Percentiles rank a stretch among this genome's conserved stretches.
Conservation (phyloP, 257 asterid species). For the Gentiana straminea region DNA sequence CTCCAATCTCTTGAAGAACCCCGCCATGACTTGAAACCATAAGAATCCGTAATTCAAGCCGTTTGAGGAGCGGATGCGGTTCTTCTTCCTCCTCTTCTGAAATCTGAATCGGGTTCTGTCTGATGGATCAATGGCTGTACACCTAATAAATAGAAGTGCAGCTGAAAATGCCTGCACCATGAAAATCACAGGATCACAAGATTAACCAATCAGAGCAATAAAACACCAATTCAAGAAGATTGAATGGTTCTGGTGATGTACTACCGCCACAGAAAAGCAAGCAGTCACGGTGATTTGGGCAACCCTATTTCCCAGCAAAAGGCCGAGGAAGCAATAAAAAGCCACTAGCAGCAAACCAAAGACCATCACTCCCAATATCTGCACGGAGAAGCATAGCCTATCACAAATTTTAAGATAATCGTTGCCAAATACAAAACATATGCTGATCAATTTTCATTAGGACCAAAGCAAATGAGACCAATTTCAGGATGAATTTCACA, state of each 20-base stretch:
- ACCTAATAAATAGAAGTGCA: conserved; percentile 64
- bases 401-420: no score
- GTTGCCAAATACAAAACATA: neutral
- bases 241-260: neutral
- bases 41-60: conserved; percentile 32
- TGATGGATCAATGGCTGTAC: conserved; percentile 73
- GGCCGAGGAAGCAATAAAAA: conserved; percentile 76
- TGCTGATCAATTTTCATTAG: neutral
- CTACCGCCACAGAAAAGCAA: conserved; percentile 60
- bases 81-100: conserved; percentile 29
- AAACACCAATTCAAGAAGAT: neutral
- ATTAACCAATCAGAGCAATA: neutral
- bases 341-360: conserved; percentile 59
- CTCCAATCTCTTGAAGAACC: conserved; percentile 64
- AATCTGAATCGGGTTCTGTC: conserved; percentile 56
- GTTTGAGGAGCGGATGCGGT: conserved; percentile 7
- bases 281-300: conserved; percentile 56
- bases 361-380: conserved; percentile 75
- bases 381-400: conserved; percentile 10
- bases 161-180: conserved; percentile 49
- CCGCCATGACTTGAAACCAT: conserved; percentile 36
- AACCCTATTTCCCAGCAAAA: conserved; percentile 54
- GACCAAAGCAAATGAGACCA: no score
- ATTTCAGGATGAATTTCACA: no score
- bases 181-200: neutral